A percentile compares a stretch with the other conserved stretches of the same genome.
These are phyloP conservation scores for Aspergillus cejpii DNA, from an alignment of 2,329 filamentous ascomycete genomes.

Conservation along the genomic window DNA sequence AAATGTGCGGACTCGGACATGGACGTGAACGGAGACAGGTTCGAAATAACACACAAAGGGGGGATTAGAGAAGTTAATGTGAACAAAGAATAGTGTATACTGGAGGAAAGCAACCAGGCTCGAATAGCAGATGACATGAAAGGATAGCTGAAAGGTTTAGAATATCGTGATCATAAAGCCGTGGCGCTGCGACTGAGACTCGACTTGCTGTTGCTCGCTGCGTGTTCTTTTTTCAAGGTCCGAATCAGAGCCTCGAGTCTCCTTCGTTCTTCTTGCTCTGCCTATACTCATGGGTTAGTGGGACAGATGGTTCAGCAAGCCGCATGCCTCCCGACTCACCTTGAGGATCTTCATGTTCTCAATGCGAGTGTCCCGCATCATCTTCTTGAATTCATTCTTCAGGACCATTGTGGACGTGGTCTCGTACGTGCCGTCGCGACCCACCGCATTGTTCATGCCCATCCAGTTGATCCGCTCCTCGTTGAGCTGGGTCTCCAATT, in stretches of 20 bases:
- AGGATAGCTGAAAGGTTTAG: conserved; percentile 9
- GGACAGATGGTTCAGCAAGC: not conserved
- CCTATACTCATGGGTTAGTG: conserved; percentile 40
- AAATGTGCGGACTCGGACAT: conserved; percentile 12
- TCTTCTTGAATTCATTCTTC: conserved; percentile 70
- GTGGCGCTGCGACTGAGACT: conserved; percentile 29
- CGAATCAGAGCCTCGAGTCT: conserved; percentile 60
- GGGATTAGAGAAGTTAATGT: conserved; percentile 15
- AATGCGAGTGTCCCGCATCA: conserved; percentile 66
- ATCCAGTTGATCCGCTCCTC: conserved; percentile 63
- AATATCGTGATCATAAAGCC: conserved; percentile 31
- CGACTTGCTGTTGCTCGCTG: conserved; percentile 28
- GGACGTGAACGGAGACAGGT: conserved; percentile 3
- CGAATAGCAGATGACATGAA: conserved; percentile 1
- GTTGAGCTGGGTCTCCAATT: conserved; percentile 56
- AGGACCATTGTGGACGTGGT: conserved; percentile 62
- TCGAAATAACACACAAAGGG: conserved; percentile 1
- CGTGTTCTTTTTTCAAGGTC: conserved; percentile 40
- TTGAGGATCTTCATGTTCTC: conserved; percentile 60
- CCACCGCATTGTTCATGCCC: conserved; percentile 51
- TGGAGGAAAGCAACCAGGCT: not conserved
- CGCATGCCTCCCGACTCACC: conserved; percentile 44
- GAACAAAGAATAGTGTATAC: conserved; percentile 12
- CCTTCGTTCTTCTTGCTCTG: conserved; percentile 64
- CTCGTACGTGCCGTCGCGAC: conserved; percentile 41